A percentile compares a stretch with the other conserved stretches of the same genome.
phyloP scores from a whole-genome alignment of 2,329 filamentous ascomycete genomes.

The Fusarium nurragi region DNA sequence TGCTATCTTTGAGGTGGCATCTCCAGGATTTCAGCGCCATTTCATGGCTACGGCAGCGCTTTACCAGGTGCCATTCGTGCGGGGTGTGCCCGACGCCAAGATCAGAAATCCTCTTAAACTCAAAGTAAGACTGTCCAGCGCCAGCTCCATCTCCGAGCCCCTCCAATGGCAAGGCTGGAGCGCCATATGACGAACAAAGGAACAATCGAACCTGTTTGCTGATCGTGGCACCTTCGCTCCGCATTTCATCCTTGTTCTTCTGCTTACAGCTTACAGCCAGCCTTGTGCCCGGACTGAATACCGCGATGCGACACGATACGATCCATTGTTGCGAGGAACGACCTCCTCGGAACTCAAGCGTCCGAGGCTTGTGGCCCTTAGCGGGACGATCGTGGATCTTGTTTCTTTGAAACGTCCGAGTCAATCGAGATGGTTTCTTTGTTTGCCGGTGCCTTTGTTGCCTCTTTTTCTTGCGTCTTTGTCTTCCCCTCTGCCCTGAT shows the following conservation, averaged over 20 bases:
- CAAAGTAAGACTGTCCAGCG: constrained; percentile 15
- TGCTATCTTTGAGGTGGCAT: background rate
- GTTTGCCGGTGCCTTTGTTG: constrained; percentile 5
- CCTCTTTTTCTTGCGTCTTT: background rate
- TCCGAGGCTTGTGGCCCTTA: constrained; percentile 17
- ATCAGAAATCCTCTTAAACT: constrained; percentile 20
- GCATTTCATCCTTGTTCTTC: constrained; percentile 28
- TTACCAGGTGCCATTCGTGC: constrained; percentile 19
- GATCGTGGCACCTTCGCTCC: constrained; percentile 21
- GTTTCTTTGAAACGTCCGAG: constrained; percentile 16
- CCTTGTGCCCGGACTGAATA: background rate
- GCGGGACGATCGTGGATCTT: constrained; percentile 17
- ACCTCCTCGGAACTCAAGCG: constrained; percentile 23
- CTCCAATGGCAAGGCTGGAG: constrained; percentile 24
- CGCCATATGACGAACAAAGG: constrained; percentile 17
- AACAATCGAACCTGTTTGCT: constrained; percentile 20
- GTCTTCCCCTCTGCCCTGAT: constrained; percentile 8
- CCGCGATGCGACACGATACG: constrained; percentile 1
- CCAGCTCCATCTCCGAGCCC: background rate
- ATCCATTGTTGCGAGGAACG: constrained; percentile 7
- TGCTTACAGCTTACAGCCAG: background rate
- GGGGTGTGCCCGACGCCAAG: constrained; percentile 36
- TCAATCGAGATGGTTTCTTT: constrained; percentile 13
- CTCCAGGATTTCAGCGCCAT: background rate
- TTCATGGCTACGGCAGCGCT: background rate